Evolutionary conservation across 2,329 filamentous ascomycete species (phyloP), one percentile per base, ranked within the genome.

Genomic region (Mariannaea elegans): DNA sequence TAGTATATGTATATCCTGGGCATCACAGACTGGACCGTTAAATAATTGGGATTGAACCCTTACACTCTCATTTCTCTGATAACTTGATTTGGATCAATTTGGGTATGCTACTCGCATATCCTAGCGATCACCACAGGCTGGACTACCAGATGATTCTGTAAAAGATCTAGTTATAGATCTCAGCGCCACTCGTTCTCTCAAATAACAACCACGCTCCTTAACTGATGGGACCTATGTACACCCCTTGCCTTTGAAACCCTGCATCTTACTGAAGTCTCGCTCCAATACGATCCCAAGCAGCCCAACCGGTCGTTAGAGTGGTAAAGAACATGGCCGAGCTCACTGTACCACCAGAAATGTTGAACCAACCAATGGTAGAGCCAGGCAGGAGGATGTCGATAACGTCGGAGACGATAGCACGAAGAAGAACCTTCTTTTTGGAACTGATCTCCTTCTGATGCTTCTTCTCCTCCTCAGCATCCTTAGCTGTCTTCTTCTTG

Each of bases 371-470:
- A 13, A 91, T 75, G 1, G 83, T 77, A 6, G 78, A 77, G 0
- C 84, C 85, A 0, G 90, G 90, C 29, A 91, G 78, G 4, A 87
- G 69, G 45, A 91, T 71, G 71, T 93, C 90, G 49, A 90, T 80
- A 7, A 76, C 65, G 68, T 91, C 87, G 1, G 86, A 80, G 2
- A 87, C 60, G 6, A 89, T 71, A 48, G 80, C 79, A 13, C 83
- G 81, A 24, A 77, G 66, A 2, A 88, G 70, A 2, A 67, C 71
- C 65, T 75, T 76, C 39, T 71, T 71, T 61, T 70, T 69, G 59
- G 72, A 56, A 4, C 76, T 73, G 10, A 78, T 67, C 29, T 51
- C 65, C 44, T 74, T 71, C 44, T 79, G 71, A n/a, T 75, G 74
- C 65, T 72, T 71, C 48, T 74, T 72, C 61, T 80, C 76, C 45